Conservation (phyloP, 805 yeast species). For the Metahyphopichia silvanorum region DNA sequence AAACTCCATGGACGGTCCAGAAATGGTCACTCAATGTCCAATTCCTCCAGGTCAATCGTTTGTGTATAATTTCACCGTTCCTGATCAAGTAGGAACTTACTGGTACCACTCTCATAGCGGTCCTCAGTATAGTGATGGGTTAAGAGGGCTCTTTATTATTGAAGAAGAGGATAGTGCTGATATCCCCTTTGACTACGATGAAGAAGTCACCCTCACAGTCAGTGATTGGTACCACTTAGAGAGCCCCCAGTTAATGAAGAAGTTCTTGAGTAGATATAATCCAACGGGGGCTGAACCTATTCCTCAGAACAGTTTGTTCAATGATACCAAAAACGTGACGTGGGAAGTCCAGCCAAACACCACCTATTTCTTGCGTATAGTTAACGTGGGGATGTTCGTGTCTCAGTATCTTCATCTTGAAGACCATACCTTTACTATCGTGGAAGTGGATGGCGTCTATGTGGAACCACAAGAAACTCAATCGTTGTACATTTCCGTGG, state of each 20-base stretch:
- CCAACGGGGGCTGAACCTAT: conserved; percentile 99
- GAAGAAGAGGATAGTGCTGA: conserved; percentile 35
- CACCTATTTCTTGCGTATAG: conserved; percentile 76
- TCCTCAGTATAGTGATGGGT: conserved; percentile 74
- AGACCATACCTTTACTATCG: conserved; percentile 80
- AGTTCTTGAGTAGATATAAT: conserved; percentile 69
- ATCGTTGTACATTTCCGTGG: conserved; percentile 77
- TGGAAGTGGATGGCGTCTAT: conserved; percentile 89
- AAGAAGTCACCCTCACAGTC: conserved; percentile 65
- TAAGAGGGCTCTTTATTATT: conserved; percentile 64
- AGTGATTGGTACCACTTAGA: conserved; percentile 87
- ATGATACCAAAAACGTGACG: conserved; percentile 76
- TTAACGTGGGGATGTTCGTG: conserved; percentile 87
- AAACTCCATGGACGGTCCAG: conserved; percentile 45
- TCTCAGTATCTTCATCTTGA: conserved; percentile 88
- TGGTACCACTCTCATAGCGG: conserved; percentile 86
- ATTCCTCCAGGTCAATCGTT: conserved; percentile 37
- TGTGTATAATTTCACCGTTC: conserved; percentile 36
- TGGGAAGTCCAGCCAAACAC: conserved; percentile 80
- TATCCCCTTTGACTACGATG: conserved; percentile 63
- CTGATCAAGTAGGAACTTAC: conserved; percentile 33
- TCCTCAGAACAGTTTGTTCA: conserved; percentile 76
- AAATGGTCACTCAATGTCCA: conserved; percentile 46
- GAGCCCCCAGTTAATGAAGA: conserved; percentile 47
- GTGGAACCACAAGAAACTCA: conserved; percentile 72